Percentiles rank a stretch among this genome's conserved stretches.
Conservation (phyloP, 768 basidiomycete species). For the Solioccasus polychromus region DNA sequence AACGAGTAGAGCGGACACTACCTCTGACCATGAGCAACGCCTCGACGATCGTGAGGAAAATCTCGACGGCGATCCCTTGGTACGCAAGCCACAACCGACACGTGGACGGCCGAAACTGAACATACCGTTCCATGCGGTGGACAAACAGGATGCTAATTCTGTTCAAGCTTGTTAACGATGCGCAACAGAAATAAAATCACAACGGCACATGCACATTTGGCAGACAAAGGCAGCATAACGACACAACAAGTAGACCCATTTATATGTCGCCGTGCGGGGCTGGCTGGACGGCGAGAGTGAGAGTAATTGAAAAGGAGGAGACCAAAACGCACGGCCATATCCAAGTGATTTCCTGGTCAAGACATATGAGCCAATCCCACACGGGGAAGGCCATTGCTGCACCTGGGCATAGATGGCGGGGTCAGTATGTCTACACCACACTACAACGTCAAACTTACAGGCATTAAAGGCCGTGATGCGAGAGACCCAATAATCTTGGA, state of each 20-base stretch:
- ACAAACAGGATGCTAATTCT: slow-evolving; percentile 4
- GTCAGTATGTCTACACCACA: background rate
- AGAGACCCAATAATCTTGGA: slow-evolving; percentile 10
- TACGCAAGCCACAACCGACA: slow-evolving; percentile 12
- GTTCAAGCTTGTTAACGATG: background rate
- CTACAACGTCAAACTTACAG: background rate
- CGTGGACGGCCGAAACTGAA: background rate
- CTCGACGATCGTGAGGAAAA: slow-evolving; percentile 10
- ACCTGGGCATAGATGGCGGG: background rate
- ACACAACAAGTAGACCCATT: slow-evolving; percentile 11
- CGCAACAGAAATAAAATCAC: background rate
- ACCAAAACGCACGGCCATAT: slow-evolving; percentile 9
- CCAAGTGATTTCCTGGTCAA: slow-evolving; percentile 7
- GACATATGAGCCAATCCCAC: slow-evolving; percentile 12
- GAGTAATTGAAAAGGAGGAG: no score
- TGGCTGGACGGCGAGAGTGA: background rate
- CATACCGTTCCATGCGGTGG: slow-evolving; percentile 3
- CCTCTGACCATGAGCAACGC: slow-evolving; percentile 10
- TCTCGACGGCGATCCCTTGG: slow-evolving; percentile 2
- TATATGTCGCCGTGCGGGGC: background rate
- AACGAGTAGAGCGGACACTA: background rate
- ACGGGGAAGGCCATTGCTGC: slow-evolving; percentile 2
- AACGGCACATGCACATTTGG: slow-evolving; percentile 7
- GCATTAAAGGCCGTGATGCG: slow-evolving; percentile 10
- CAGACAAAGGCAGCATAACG: slow-evolving; percentile 7